Evolutionary conservation across 2,329 filamentous ascomycete species (phyloP).

Genomic region (Echinosphaeria canescens): DNA sequence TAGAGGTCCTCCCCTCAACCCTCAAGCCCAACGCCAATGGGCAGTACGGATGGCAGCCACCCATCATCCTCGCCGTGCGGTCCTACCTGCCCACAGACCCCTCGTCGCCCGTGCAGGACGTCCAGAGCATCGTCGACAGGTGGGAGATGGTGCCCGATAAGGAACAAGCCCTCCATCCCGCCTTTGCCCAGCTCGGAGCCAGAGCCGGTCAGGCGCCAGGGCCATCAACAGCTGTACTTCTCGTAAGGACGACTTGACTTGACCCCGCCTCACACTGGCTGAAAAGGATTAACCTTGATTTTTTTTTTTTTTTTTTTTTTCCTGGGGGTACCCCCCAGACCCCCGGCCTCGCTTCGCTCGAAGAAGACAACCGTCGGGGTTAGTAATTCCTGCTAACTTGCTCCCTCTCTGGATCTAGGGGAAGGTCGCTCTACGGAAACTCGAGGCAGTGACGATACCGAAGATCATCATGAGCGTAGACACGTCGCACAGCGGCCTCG

Average conservation of each 20-base stretch:
- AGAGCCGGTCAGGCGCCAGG: no score
- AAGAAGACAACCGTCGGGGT: no score
- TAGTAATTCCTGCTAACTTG: no score
- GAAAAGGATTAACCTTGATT: no score
- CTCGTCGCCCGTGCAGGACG: constrained; percentile 36
- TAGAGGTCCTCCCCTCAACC: constrained; percentile 50
- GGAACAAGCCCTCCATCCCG: constrained; percentile 42
- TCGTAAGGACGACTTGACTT: no score
- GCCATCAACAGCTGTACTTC: no score
- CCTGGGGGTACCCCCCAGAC: no score
- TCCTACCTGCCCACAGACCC: constrained; percentile 31
- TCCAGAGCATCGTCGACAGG: constrained; percentile 55
- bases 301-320: no score
- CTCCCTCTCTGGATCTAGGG: no score
- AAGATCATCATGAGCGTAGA: constrained; percentile 52
- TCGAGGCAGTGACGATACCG: constrained; percentile 44
- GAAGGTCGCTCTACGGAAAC: constrained; percentile 40
- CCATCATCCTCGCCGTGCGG: constrained; percentile 53
- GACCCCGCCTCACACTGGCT: no score
- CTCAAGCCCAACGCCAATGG: constrained; percentile 13
- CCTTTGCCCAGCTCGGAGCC: constrained; percentile 54
- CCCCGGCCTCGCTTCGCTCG: no score
- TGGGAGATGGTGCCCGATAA: constrained; percentile 60
- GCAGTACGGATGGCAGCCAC: constrained; percentile 19
- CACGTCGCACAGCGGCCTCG: constrained; percentile 46